Evolutionary conservation across 2,329 filamentous ascomycete species (phyloP), one percentile per base, ranked within the genome.

Genomic region (Elsinoe ampelina): DNA sequence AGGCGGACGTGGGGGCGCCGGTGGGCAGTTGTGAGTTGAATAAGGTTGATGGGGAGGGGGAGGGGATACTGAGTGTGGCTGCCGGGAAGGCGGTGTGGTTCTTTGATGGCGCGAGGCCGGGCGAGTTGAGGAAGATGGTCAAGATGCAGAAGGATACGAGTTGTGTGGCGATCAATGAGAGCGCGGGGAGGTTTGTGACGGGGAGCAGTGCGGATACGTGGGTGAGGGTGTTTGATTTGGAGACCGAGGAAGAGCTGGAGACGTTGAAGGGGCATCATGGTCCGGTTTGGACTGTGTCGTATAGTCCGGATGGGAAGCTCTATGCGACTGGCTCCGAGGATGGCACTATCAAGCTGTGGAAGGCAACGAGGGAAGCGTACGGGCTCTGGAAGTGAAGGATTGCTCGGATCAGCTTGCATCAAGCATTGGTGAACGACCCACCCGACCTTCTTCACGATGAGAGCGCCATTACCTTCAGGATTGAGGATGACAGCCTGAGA

Each of bases 251-350:
- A 62, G 90, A 95, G 70, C 75, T 96, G 42, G 93, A 97, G 69
- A 86, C 92, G 11, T 89, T 95, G 74, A 96, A 96, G 73, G 93
- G 93, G 20, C 93, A 98, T 64, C 93, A 98, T 67, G 93, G 93
- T 1, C 92, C 92, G 1, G 93, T 98, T 60, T 98, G 93, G 93
- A 95, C 90, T 5, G 84, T 95, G 59, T 86, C 86, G 57, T 98
- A 95, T 72, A 93, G 91, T 0, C 93, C 93, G 0, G 93, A 98
- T 67, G 91, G 91, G 47, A 96, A 95, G 69, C 76, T 98, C 6
- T 98, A 97, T 68, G 93, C 91, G 1, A 98, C 93, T 1, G 93
- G 89, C 30, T 96, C 91, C 50, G 93, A 98, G 69, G 93, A 98
- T 66, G 93, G 93, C 39, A 98, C 93, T 0, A 95, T 98, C 71